phyloP scores from a whole-genome alignment of 2,329 filamentous ascomycete species.

The Fusarium piperis region DNA sequence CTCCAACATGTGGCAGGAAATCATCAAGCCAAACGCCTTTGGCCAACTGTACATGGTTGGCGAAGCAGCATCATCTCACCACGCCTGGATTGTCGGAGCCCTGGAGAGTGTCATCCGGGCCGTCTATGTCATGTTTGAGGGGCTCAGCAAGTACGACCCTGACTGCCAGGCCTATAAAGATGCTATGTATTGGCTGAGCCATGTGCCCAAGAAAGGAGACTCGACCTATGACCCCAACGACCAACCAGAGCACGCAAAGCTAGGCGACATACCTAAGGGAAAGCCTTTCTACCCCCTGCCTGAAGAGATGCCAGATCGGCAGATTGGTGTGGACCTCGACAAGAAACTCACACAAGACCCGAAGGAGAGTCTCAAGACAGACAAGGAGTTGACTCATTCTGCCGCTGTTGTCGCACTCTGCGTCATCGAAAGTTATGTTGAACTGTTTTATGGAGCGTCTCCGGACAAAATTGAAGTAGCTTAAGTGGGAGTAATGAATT shows the following conservation, averaged over 20 bases:
- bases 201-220: neutral
- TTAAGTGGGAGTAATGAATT: neutral
- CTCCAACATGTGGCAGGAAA: slow-evolving; percentile 37
- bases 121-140: slow-evolving; percentile 21
- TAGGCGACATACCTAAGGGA: neutral
- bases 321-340: neutral
- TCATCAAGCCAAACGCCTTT: slow-evolving; percentile 36
- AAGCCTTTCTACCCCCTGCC: slow-evolving; percentile 8
- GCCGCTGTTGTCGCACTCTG: neutral
- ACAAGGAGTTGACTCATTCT: neutral
- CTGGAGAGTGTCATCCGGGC: slow-evolving; percentile 35
- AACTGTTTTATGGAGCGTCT: neutral
- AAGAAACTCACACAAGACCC: neutral
- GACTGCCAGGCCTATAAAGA: neutral
- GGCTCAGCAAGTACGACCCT: neutral
- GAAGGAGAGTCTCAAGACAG: neutral
- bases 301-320: slow-evolving; percentile 12
- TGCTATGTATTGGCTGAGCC: neutral
- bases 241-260: neutral
- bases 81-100: slow-evolving; percentile 36
- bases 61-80: slow-evolving; percentile 32
- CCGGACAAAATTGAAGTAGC: neutral
- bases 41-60: slow-evolving; percentile 34
- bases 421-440: neutral
- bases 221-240: neutral